Evolutionary conservation across 345 rosid species (phyloP), one percentile per base, ranked within the genome.

Genomic region (Salix purpurea): DNA sequence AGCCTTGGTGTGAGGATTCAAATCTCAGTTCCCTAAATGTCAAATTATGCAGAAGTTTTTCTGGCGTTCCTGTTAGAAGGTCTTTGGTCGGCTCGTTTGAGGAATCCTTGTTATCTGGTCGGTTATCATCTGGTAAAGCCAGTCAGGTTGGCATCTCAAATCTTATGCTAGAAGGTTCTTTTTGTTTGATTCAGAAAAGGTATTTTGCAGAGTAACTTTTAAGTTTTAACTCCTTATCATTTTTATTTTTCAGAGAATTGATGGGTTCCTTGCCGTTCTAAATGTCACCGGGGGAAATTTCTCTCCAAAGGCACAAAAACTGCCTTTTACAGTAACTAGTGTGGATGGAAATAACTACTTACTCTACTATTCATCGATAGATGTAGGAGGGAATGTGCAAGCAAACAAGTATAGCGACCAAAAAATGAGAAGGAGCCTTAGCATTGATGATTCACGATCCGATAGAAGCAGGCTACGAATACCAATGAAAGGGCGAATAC

Each of bases 71-170:
- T 32, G 83, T 91, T 56, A 87, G 91, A 79, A 89, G 97, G 87
- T 90, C 99, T 74, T 85, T 95, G 85, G 90, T 93, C 76, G 99
- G 99, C 87, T 95, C 99, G 26, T 95, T 95, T 75, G 99, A 95
- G 88, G 99, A 95, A 86, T 95, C 99, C 26, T 69, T 95, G 32
- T 79, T 95, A 70, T 91, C 99, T 54, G 99, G 99, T 73, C 82
- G 96, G 81, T 82, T 92, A 74, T 81, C 90, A 68, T 89, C 90
- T 46, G 90, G 90, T 69, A 81, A 84, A 78, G 77, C 77, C 30
- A 80, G 88, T 84, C 94, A 89, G 97, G 97, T 95, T 77, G 80
- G 89, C 77, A 62, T 56, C 66, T 26, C 44, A 32, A 58, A 40
- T 72, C 32, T 66, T 56, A 26, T 36, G 68, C 28, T 69, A 18